These are phyloP conservation scores for Calvatia gigantea DNA, from an alignment of 768 basidiomycete species.

Conservation along the genomic window DNA sequence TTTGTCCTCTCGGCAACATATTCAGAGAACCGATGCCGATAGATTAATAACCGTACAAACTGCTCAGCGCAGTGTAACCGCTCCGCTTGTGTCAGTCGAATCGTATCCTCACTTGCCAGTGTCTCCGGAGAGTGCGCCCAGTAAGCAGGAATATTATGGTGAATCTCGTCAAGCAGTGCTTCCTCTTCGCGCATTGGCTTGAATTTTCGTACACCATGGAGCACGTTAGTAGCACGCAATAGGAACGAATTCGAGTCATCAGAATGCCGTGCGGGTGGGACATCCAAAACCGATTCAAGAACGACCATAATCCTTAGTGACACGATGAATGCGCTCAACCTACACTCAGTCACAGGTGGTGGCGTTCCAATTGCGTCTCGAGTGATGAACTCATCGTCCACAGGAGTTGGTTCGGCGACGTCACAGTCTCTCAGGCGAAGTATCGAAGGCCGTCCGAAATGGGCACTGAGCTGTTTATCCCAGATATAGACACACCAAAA, in stretches of 20 bases:
- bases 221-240: conserved; percentile 61
- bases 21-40: conserved; percentile 83
- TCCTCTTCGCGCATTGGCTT: conserved; percentile 80
- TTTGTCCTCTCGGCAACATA: conserved; percentile 66
- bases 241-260: conserved; percentile 78
- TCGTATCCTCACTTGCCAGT: conserved; percentile 78
- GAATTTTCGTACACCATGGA: conserved; percentile 58
- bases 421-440: conserved; percentile 88
- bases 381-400: conserved; percentile 90
- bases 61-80: conserved; percentile 86
- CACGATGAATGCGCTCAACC: conserved; percentile 79
- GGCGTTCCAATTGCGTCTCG: conserved; percentile 65
- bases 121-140: conserved; percentile 84
- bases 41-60: conserved; percentile 82
- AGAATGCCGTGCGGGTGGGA: conserved; percentile 61
- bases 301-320: conserved; percentile 80
- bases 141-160: conserved; percentile 62
- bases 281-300: conserved; percentile 83
- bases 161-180: conserved; percentile 75
- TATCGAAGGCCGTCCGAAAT: conserved; percentile 88
- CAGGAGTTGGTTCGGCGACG: conserved; percentile 78
- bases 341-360: conserved; percentile 67
- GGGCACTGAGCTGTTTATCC: conserved; percentile 90
- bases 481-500: conserved; percentile 97
- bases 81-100: conserved; percentile 86